Evolutionary conservation across 2,329 filamentous ascomycete genomes (phyloP).

Genomic region (Alternaria gaisen): DNA sequence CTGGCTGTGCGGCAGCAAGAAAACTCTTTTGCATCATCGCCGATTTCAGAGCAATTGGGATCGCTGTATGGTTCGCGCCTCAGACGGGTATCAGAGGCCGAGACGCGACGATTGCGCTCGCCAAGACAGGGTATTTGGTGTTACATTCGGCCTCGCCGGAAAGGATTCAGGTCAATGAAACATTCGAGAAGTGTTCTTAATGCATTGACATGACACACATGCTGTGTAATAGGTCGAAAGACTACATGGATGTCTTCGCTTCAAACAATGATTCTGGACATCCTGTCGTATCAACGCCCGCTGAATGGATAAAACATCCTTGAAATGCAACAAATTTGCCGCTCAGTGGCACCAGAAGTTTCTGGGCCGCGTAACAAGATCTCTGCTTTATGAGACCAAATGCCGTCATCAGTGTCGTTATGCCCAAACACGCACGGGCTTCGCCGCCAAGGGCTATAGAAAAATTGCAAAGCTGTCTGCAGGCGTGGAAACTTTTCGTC

Average conservation of each 20-base stretch:
- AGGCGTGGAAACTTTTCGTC: conserved; percentile 22
- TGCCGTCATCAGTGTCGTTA: conserved; percentile 29
- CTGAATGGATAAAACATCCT: conserved; percentile 21
- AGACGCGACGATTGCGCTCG: neutral
- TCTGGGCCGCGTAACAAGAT: conserved; percentile 5
- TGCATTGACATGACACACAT: conserved; percentile 9
- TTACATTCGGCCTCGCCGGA: neutral
- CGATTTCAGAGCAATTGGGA: neutral
- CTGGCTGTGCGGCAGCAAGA: neutral
- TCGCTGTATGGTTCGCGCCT: neutral
- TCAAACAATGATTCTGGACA: conserved; percentile 13
- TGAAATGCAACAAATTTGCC: conserved; percentile 24
- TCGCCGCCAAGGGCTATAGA: conserved; percentile 9
- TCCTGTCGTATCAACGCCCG: conserved; percentile 17
- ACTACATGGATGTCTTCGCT: conserved; percentile 9
- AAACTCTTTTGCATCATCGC: neutral
- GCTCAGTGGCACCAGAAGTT: conserved; percentile 3
- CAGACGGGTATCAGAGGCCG: neutral
- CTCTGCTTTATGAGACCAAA: conserved; percentile 9
- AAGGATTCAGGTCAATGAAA: neutral
- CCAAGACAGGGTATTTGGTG: conserved; percentile 1
- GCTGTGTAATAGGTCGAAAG: conserved; percentile 15
- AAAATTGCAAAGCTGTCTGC: conserved; percentile 18
- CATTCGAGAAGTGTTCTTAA: neutral
- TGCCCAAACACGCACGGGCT: conserved; percentile 11